Evolutionary conservation across 2,329 filamentous ascomycete species (phyloP), one percentile per base, ranked within the genome.

Genomic region (Aspergillus latus): DNA sequence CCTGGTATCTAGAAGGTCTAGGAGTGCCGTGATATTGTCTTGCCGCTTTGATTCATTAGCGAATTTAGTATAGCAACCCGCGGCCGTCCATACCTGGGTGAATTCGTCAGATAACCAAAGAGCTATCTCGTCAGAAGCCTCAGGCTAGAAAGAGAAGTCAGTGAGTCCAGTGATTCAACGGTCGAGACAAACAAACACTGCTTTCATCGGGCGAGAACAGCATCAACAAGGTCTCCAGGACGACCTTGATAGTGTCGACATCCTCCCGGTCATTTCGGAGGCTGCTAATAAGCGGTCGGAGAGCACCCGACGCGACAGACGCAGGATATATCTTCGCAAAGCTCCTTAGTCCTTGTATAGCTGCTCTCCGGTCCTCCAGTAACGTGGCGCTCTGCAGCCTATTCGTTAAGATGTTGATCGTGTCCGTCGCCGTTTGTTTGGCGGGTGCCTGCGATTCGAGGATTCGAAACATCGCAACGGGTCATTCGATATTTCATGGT

Each of bases 91-190:
- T 79, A 87, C 85, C 80, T 96, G 92, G 34, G 94, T 97, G 72
- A 99, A 99, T 74, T 97, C 93, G 75, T 99, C 94, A 52, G 94
- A 94, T 57, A 99, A 82, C 92, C 94, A 99, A 29, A 97, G 80
- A n/a, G 89, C 89, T 66, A 99, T 95, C 75, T 99, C 94, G 62
- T 97, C 93, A 11, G 93, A 96, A 52, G 93, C 91, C 81, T 97
- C 93, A 32, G 91, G 80, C 90, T 95, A 69, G 80, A 61, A 28
- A 59, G 43, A 36, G 49, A 42, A 45, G 55, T 72, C 59, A 73
- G 68, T 54, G 63, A 45, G 48, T 32, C 6, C 5, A 28, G 29
- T 3, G 39, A 40, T 26, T 30, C 43, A 11, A n/a, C 49, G 50
- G 52, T 46, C 9, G 60, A 51, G 44, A 42, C 21, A 57, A 59